These are phyloP conservation scores for Candida endomychidarum DNA, from an alignment of 805 yeast species.

Conservation along the genomic window DNA sequence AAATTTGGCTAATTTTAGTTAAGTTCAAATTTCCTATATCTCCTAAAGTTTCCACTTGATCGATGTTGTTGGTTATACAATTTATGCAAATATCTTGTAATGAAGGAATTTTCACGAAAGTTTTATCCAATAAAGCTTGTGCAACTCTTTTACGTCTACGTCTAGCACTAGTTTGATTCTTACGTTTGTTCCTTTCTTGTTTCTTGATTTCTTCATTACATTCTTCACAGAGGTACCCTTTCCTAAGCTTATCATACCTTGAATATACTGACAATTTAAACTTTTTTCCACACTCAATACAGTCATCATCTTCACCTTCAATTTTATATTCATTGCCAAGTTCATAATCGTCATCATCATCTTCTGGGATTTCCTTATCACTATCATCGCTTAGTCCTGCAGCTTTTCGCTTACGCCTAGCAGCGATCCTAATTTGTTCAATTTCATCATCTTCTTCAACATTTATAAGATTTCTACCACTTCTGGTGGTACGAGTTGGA, in stretches of 20 bases:
- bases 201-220: constrained; percentile 48
- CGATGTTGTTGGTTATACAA: constrained; percentile 63
- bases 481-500: not conserved
- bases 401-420: constrained; percentile 30
- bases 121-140: constrained; percentile 75
- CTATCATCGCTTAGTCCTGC: constrained; percentile 8
- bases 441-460: constrained; percentile 18
- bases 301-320: constrained; percentile 55
- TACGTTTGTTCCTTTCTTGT: constrained; percentile 45
- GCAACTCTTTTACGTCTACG: constrained; percentile 79
- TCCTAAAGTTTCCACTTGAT: constrained; percentile 78
- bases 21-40: constrained; percentile 77
- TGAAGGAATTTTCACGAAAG: constrained; percentile 60
- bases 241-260: constrained; percentile 45
- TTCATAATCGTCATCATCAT: constrained; percentile 21
- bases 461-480: constrained; percentile 5
- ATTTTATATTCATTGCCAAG: constrained; percentile 20
- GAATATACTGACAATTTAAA: constrained; percentile 71
- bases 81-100: constrained; percentile 82
- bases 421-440: constrained; percentile 34
- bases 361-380: constrained; percentile 16
- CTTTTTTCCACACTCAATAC: constrained; percentile 60
- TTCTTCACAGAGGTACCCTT: constrained; percentile 67
- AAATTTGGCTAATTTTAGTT: constrained; percentile 69
- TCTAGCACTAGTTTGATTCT: constrained; percentile 61